phyloP scores from a whole-genome alignment of 257 asterid species.

The Solanum tarapatanum region DNA sequence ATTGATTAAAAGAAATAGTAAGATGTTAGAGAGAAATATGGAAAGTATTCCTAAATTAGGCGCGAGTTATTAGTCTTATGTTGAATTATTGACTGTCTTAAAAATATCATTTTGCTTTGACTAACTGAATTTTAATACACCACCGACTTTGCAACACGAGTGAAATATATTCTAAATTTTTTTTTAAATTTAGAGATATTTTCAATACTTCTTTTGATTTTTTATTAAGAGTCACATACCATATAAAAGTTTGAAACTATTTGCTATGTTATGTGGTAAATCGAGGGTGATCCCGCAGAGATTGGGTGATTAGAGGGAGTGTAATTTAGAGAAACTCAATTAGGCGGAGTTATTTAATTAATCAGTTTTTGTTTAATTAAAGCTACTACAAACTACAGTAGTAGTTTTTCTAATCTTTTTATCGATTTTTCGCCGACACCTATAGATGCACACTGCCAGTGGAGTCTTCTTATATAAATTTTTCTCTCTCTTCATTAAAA shows the following conservation, averaged over 20 bases:
- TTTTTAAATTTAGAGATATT: too few species aligned
- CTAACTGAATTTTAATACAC: too few species aligned
- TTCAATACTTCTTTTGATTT: too few species aligned
- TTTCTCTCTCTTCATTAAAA: conserved; percentile 20
- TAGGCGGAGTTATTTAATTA: not conserved
- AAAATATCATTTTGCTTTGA: not conserved
- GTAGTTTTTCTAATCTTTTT: not conserved
- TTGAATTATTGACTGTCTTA: fast-evolving
- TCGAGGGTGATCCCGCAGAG: not conserved
- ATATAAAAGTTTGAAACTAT: too few species aligned
- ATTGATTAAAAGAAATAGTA: too few species aligned
- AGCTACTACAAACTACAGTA: not conserved
- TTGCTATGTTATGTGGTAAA: fast-evolving
- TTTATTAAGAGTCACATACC: too few species aligned
- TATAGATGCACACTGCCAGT: not conserved
- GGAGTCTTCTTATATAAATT: not conserved
- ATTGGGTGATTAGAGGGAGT: not conserved
- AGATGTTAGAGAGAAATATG: not conserved
- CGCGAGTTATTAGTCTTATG: fast-evolving
- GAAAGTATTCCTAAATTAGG: fast-evolving
- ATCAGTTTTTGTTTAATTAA: not conserved
- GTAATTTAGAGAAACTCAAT: not conserved
- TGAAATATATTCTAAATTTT: too few species aligned
- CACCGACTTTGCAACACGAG: too few species aligned
- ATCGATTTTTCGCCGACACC: conserved; percentile 40